A percentile compares a stretch with the other conserved stretches of the same genome.
phyloP scores from a whole-genome alignment of 768 basidiomycete genomes.

The Fibroporia radiculosa region DNA sequence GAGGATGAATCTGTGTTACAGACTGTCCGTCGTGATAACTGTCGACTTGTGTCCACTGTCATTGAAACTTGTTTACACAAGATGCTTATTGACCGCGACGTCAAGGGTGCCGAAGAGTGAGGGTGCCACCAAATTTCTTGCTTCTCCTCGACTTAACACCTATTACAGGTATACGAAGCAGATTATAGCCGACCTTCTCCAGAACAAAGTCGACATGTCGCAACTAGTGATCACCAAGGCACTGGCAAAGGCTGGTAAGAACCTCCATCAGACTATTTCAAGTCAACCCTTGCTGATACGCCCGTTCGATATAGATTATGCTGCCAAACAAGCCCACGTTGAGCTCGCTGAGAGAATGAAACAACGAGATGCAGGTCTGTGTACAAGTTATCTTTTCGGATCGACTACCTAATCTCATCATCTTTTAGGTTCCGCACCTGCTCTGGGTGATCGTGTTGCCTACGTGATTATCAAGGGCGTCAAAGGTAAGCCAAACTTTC shows the following conservation, averaged over 20 bases:
- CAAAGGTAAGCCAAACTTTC: conserved; percentile 48
- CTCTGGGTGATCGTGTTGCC: conserved; percentile 96
- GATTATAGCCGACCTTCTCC: conserved; percentile 86
- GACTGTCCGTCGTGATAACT: conserved; percentile 98
- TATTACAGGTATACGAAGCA: conserved; percentile 78
- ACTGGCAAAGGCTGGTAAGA: conserved; percentile 73
- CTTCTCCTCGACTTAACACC: conserved; percentile 6
- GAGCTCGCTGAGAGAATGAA: conserved; percentile 95
- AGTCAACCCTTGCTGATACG: neutral
- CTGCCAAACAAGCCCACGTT: conserved; percentile 92
- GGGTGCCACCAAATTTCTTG: conserved; percentile 15
- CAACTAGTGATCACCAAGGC: conserved; percentile 99
- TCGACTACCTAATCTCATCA: neutral
- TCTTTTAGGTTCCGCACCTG: conserved; percentile 79
- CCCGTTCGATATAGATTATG: conserved; percentile 68
- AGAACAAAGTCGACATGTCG: conserved; percentile 98
- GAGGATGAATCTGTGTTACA: conserved; percentile 22
- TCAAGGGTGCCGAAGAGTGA: conserved; percentile 87
- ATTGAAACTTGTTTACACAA: conserved; percentile 98
- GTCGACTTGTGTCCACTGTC: conserved; percentile 95
- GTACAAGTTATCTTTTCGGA: neutral
- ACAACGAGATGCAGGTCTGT: conserved; percentile 81
- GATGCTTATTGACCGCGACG: conserved; percentile 93
- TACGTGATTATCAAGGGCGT: conserved; percentile 98
- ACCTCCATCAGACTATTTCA: neutral